phyloP scores from a whole-genome alignment of 2,329 filamentous ascomycete genomes.

The Penicillium sp. region DNA sequence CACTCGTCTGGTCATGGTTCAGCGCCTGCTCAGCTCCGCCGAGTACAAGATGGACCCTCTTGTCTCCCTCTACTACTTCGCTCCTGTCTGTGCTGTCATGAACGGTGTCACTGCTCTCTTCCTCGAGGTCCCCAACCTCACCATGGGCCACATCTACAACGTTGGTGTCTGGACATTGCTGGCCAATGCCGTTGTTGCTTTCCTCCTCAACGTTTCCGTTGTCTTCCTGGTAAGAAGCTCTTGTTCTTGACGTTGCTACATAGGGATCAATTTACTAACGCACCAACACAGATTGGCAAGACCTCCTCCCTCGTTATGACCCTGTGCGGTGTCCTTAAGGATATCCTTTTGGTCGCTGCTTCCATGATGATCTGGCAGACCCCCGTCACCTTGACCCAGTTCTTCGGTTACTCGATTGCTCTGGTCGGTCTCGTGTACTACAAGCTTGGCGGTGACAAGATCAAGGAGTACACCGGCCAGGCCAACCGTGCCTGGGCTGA shows the following conservation, averaged over 20 bases:
- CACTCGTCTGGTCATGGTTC: slow-evolving; percentile 73
- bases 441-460: slow-evolving; percentile 64
- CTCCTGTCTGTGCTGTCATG: slow-evolving; percentile 72
- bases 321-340: slow-evolving; percentile 76
- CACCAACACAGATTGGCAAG: slow-evolving; percentile 64
- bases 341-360: slow-evolving; percentile 68
- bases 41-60: slow-evolving; percentile 84
- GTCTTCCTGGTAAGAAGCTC: slow-evolving; percentile 63
- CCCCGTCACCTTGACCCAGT: slow-evolving; percentile 59
- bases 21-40: slow-evolving; percentile 65
- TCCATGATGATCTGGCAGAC: slow-evolving; percentile 73
- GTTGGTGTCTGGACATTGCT: slow-evolving; percentile 60
- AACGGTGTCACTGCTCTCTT: slow-evolving; percentile 63
- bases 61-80: slow-evolving; percentile 82
- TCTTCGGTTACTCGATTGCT: slow-evolving; percentile 68
- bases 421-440: slow-evolving; percentile 59
- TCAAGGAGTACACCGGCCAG: slow-evolving; percentile 69
- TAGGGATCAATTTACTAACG: not conserved
- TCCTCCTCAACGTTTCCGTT: slow-evolving; percentile 71
- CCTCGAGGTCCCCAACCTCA: slow-evolving; percentile 59
- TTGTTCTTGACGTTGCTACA: no score
- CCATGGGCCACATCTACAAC: slow-evolving; percentile 56
- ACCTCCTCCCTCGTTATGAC: slow-evolving; percentile 80
- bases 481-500: slow-evolving; percentile 74
- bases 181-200: slow-evolving; percentile 68